Base-by-base conservation (phyloP, 208 protist species). In the Balamuthia mandrillaris region DNA sequence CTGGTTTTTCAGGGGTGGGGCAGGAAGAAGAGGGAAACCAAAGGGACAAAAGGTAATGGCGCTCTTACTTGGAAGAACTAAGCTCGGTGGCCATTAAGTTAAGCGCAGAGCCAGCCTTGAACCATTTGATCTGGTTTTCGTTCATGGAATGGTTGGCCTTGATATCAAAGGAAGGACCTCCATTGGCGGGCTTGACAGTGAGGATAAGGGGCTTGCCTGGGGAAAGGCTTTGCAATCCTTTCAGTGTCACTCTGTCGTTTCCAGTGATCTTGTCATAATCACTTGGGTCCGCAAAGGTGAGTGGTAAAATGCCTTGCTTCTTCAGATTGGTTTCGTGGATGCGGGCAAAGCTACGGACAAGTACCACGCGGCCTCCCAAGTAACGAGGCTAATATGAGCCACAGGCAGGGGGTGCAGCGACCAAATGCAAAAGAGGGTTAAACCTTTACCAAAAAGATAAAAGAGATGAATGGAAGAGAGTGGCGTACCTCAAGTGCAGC, bases 311-410 rank as follows among this genome's bases (percentile, higher is more conserved):
- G 47, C 94, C 94, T 83, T 96, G 94, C 83, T 96, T 96, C 88
- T 96, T 96, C 9, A 96, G 77, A 58, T 96, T 96, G 31, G 94
- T 95, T 84, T 96, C 94, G 70, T 96, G 94, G 61, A 96, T 96
- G 75, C 94, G 92, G 51, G 94, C 94, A 85, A 96, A 96, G 14
- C 81, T 92, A 66, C 91, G 92, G 3, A 92, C 88, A 44, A 95
- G 88, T n/a, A 95, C 85, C 33, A 93, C 93, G 33, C 39, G 31
- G 66, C 92, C 93, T 58, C 94, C 94, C 1, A 95, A 60, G 51
- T 88, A 90, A 42, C 94, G 70, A 45, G 86, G 87, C 52, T 86
- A 9, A 66, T 9, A 52, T 52, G 10, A 18, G 47, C n/a, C 47
- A 18, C 47, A 18, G 14, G 47, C 47, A 18, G 14, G 47, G 14